Percentiles rank a stretch among this genome's conserved stretches.
Evolutionary conservation across 2,329 filamentous ascomycete genomes (phyloP).

Genomic region (Ceratocystis cubensis): DNA sequence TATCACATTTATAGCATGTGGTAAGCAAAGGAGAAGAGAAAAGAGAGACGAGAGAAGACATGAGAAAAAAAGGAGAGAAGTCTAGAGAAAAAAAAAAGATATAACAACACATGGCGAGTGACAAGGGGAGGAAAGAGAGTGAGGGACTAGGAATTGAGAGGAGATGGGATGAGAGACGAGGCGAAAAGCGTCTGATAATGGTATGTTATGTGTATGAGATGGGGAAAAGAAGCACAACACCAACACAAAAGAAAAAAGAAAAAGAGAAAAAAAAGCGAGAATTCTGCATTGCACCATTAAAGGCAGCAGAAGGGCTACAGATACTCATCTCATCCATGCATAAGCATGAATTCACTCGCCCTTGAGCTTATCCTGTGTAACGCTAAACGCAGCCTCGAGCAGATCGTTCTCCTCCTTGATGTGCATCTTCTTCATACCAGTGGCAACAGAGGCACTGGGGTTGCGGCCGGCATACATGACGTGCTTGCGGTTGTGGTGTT

Average conservation of each 20-base stretch:
- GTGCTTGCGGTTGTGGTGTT: slow-evolving; percentile 86
- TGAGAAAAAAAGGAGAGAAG: not conserved
- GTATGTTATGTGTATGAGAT: not conserved
- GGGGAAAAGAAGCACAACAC: not conserved
- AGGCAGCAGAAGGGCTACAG: not conserved
- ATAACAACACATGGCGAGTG: not conserved
- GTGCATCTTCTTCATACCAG: slow-evolving; percentile 78
- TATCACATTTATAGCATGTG: not conserved
- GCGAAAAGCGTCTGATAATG: not conserved
- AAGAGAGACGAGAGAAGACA: slow-evolving; percentile 9
- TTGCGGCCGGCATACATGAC: slow-evolving; percentile 94
- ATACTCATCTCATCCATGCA: not conserved
- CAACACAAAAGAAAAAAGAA: not conserved
- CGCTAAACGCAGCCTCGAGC: slow-evolving; percentile 50
- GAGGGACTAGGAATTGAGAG: not conserved
- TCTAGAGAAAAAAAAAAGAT: not conserved
- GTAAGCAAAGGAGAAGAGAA: slow-evolving; percentile 13
- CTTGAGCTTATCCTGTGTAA: slow-evolving; percentile 57
- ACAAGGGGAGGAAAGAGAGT: not conserved
- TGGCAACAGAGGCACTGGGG: slow-evolving; percentile 86
- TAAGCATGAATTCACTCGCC: slow-evolving; percentile 38
- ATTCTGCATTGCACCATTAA: not conserved
- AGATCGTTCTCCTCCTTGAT: slow-evolving; percentile 86
- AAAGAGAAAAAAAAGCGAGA: slow-evolving; percentile 2
- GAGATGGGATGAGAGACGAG: not conserved